These are phyloP conservation scores for Hemerocallis citrina DNA, from an alignment of 106 monocot genomes.

Conservation along the genomic window DNA sequence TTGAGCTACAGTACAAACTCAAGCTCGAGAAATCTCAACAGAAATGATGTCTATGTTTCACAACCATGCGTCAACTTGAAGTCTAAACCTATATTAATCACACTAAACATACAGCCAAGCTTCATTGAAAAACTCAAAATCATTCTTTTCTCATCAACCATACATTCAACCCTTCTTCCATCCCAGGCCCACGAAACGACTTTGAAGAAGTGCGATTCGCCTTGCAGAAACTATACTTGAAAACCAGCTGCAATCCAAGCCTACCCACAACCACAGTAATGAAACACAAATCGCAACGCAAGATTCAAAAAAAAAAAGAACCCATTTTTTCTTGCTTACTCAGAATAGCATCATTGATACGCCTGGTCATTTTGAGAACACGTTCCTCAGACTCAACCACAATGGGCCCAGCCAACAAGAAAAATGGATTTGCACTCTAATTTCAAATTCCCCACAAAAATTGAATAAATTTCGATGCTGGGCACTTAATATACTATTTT, in stretches of 20 bases:
- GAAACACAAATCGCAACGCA: neutral
- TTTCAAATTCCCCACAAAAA: neutral
- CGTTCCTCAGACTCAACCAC: slow-evolving; percentile 98
- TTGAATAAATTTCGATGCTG: neutral
- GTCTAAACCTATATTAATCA: no score
- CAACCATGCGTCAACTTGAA: no score
- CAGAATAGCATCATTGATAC: slow-evolving; percentile 55
- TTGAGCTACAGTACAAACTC: no score
- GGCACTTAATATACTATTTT: neutral
- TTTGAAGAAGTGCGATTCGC: slow-evolving; percentile 94
- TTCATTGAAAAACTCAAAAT: no score
- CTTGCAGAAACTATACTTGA: slow-evolving; percentile 97
- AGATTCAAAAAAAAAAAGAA: neutral
- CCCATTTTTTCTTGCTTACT: slow-evolving; percentile 50
- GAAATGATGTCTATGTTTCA: no score
- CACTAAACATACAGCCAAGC: no score
- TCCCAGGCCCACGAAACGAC: slow-evolving; percentile 88
- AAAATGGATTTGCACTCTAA: slow-evolving; percentile 86
- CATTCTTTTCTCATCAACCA: no score
- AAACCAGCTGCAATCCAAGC: slow-evolving; percentile 75
- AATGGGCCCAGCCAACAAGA: slow-evolving; percentile 85
- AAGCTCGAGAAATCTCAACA: no score
- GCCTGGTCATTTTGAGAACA: slow-evolving; percentile 70
- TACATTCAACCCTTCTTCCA: slow-evolving; percentile 98
- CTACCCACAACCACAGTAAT: slow-evolving; percentile 11